Conservation (phyloP, 129 eudicot genomes). For the Sambucus nigra region DNA sequence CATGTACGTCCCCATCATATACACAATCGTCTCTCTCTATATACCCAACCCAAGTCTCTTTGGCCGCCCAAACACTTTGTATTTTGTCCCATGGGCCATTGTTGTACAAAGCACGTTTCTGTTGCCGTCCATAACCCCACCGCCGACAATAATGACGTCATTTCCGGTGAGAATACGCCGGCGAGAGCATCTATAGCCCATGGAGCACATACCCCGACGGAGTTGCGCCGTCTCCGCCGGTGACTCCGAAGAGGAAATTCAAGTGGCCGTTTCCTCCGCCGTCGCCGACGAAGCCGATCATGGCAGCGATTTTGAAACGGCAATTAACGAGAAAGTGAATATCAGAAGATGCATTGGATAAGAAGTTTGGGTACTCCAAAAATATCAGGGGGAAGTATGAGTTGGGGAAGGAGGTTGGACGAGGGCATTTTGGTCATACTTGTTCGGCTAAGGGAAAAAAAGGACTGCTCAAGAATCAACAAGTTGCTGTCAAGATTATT, state of each 20-base stretch:
- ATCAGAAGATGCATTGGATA: no score
- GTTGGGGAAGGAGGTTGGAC: conserved; percentile 85
- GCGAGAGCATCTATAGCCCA: no score
- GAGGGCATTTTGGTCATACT: conserved; percentile 98
- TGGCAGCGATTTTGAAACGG: conserved; percentile 64
- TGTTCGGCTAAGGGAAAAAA: conserved; percentile 73
- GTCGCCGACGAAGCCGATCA: conserved; percentile 85
- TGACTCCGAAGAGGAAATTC: conserved; percentile 72
- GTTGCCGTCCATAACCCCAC: no score
- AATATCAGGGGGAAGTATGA: conserved; percentile 83
- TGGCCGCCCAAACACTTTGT: no score
- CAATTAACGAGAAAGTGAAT: conserved; percentile 51
- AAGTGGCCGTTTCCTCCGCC: conserved; percentile 91
- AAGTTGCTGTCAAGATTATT: conserved; percentile 79
- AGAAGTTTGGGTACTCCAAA: conserved; percentile 74
- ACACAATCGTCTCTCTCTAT: no score
- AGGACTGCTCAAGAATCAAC: conserved; percentile 71
- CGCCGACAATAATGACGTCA: no score
- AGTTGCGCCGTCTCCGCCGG: conserved; percentile 82
- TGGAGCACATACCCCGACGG: no score
- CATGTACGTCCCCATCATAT: no score
- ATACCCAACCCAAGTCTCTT: no score
- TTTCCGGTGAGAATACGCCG: no score
- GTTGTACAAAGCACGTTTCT: no score
- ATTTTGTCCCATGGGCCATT: no score